Conservation (phyloP, 305 asterid species). For the Rubia tinctorum region DNA sequence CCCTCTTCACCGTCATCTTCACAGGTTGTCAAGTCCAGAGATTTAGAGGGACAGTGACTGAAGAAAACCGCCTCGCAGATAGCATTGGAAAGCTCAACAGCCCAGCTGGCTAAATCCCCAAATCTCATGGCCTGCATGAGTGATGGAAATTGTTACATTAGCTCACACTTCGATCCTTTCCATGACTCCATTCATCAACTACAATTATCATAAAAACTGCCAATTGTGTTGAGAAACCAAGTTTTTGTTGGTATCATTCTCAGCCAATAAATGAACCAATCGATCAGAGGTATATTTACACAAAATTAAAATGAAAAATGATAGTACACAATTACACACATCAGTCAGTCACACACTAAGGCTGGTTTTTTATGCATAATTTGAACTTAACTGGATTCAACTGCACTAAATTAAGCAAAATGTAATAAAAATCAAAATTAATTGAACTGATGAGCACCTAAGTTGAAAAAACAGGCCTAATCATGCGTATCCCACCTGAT, state of each 20-base stretch:
- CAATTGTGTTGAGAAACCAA: too few species aligned
- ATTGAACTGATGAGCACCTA: too few species aligned
- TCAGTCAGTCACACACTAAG: not conserved
- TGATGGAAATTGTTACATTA: not conserved
- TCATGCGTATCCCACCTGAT: conserved; percentile 52
- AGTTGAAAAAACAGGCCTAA: not conserved
- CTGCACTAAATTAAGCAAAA: not conserved
- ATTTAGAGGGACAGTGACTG: conserved; percentile 23
- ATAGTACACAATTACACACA: too few species aligned
- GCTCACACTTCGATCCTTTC: not conserved
- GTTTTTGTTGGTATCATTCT: not conserved
- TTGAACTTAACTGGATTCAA: not conserved
- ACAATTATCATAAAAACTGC: too few species aligned
- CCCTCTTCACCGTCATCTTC: conserved; percentile 26
- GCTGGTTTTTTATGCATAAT: not conserved
- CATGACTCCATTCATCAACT: too few species aligned
- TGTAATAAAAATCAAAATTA: too few species aligned
- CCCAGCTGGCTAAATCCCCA: conserved; percentile 93
- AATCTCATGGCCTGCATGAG: conserved; percentile 85
- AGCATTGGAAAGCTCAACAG: conserved; percentile 49
- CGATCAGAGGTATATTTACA: not conserved
- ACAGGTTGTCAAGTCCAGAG: conserved; percentile 8
- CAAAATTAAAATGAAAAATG: too few species aligned
- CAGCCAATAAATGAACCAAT: not conserved
- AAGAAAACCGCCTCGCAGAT: conserved; percentile 46